Conservation (phyloP, 2,329 filamentous ascomycete species). For the Bertia moriformis region DNA sequence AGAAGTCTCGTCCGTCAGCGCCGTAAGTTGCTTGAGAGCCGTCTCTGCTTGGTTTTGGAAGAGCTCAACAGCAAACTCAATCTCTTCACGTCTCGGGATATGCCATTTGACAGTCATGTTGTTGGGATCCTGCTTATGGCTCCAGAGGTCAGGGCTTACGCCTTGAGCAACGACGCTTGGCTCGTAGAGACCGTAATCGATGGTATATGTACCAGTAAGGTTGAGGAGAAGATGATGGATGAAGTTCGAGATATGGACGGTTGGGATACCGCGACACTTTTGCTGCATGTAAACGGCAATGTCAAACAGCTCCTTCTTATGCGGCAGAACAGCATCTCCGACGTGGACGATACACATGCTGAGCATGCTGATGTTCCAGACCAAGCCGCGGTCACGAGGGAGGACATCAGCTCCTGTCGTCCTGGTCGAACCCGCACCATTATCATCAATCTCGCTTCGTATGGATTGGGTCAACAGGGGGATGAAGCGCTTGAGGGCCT, state of each 20-base stretch:
- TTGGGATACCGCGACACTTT: slow-evolving; percentile 82
- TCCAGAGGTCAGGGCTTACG: slow-evolving; percentile 46
- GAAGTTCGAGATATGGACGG: slow-evolving; percentile 92
- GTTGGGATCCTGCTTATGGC: slow-evolving; percentile 56
- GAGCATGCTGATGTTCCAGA: slow-evolving; percentile 94
- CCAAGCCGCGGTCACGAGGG: slow-evolving; percentile 77
- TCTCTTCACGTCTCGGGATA: slow-evolving; percentile 62
- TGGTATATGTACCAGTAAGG: slow-evolving; percentile 82
- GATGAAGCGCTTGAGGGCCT: slow-evolving; percentile 78
- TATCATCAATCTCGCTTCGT: slow-evolving; percentile 90
- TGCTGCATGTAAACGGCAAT: slow-evolving; percentile 95
- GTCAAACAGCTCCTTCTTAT: slow-evolving; percentile 76
- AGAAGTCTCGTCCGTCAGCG: slow-evolving; percentile 68
- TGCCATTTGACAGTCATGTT: slow-evolving; percentile 85
- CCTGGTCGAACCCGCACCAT: slow-evolving; percentile 84
- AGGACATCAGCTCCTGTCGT: slow-evolving; percentile 88
- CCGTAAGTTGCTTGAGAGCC: slow-evolving; percentile 60
- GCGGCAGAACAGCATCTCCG: slow-evolving; percentile 73
- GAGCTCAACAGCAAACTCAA: slow-evolving; percentile 76
- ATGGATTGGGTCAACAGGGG: slow-evolving; percentile 85
- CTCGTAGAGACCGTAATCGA: slow-evolving; percentile 80
- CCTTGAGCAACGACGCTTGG: slow-evolving; percentile 58
- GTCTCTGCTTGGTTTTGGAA: slow-evolving; percentile 72
- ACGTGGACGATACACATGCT: slow-evolving; percentile 98
- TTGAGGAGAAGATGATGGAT: slow-evolving; percentile 93